Percentiles rank a stretch among this genome's conserved stretches.
Conservation (phyloP, 805 yeast genomes). For the Brettanomyces sp. region DNA sequence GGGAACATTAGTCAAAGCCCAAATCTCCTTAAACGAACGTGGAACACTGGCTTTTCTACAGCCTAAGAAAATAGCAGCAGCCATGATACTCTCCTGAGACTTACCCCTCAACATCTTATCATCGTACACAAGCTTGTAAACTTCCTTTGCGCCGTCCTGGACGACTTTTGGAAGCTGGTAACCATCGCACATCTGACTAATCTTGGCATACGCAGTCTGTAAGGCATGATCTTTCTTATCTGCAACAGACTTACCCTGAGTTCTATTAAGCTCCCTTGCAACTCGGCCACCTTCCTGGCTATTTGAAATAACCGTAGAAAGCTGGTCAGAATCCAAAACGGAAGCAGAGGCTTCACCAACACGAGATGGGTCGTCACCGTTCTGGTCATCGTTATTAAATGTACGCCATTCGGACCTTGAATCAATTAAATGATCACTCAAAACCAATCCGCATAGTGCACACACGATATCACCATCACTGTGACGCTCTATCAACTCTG, state of each 20-base stretch:
- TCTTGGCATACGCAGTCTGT: slow-evolving; percentile 81
- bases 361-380: slow-evolving; percentile 98
- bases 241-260: slow-evolving; percentile 76
- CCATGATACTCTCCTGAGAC: slow-evolving; percentile 89
- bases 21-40: slow-evolving; percentile 90
- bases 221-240: slow-evolving; percentile 84
- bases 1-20: slow-evolving; percentile 90
- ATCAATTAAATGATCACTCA: slow-evolving; percentile 87
- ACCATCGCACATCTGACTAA: slow-evolving; percentile 95
- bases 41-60: slow-evolving; percentile 92
- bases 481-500: slow-evolving; percentile 88
- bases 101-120: slow-evolving; percentile 82
- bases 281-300: slow-evolving; percentile 77
- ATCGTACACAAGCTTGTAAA: slow-evolving; percentile 83
- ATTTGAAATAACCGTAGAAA: slow-evolving; percentile 84
- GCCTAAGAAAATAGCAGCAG: slow-evolving; percentile 90
- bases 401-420: slow-evolving; percentile 99
- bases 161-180: slow-evolving; percentile 90
- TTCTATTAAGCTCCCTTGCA: slow-evolving; percentile 85
- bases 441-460: slow-evolving; percentile 90
- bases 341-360: slow-evolving; percentile 98
- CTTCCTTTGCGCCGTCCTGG: slow-evolving; percentile 96
- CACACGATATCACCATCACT: slow-evolving; percentile 99
- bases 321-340: slow-evolving; percentile 79
- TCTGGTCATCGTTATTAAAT: slow-evolving; percentile 93